phyloP scores from a whole-genome alignment of 2,329 filamentous ascomycete species.

The Chrysosporium queenslandicum region DNA sequence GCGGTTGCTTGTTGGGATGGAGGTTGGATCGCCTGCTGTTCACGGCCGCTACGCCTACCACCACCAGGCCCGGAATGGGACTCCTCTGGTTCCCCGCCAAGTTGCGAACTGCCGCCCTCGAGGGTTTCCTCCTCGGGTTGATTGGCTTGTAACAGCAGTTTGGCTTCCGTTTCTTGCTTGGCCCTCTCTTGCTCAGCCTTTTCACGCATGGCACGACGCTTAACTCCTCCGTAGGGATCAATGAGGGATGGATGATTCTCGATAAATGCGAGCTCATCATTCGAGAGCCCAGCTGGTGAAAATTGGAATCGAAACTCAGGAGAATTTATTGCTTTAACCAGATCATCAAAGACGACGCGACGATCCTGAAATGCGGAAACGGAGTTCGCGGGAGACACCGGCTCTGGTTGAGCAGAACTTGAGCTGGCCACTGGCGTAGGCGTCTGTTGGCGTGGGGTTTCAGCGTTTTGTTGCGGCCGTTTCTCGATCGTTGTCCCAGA shows the following conservation, averaged over 20 bases:
- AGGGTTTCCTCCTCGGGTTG: constrained; percentile 59
- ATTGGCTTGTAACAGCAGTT: constrained; percentile 43
- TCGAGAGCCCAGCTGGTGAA: constrained; percentile 37
- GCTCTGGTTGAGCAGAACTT: constrained; percentile 1
- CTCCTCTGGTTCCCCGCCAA: constrained; percentile 89
- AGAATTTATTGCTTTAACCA: constrained; percentile 41
- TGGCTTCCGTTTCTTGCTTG: constrained; percentile 46
- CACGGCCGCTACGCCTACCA: constrained; percentile 41
- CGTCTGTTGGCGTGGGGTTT: constrained; percentile 20
- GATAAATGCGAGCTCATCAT: constrained; percentile 44
- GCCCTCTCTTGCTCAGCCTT: constrained; percentile 53
- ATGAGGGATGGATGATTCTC: constrained; percentile 65
- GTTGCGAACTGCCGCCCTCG: constrained; percentile 75
- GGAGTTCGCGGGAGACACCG: constrained; percentile 7
- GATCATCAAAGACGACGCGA: constrained; percentile 29
- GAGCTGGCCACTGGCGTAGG: constrained; percentile 19
- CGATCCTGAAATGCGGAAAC: constrained; percentile 20
- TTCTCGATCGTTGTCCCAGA: constrained; percentile 27
- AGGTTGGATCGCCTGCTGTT: constrained; percentile 60
- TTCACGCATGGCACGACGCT: constrained; percentile 66
- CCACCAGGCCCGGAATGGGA: constrained; percentile 42
- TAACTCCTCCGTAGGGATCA: constrained; percentile 70
- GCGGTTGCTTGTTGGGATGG: constrained; percentile 59
- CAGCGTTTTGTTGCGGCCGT: constrained; percentile 20
- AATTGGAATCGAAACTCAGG: constrained; percentile 47